Evolutionary conservation across 1,139 yeast genomes (phyloP), one percentile per base, ranked within the genome.

Genomic region (Taphrina sp.): DNA sequence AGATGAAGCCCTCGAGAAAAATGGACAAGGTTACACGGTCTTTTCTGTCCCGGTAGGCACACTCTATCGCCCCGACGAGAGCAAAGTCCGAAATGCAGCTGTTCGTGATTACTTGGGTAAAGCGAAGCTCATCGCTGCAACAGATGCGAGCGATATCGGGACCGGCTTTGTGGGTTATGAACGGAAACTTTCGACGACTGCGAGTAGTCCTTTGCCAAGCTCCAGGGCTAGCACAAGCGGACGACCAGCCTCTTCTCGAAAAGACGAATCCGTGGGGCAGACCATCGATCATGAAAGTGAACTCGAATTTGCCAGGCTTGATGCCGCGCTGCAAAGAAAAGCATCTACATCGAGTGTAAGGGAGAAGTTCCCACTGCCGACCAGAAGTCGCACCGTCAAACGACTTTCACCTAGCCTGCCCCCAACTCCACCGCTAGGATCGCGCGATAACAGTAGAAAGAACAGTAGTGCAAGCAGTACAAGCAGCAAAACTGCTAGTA

Each of bases 1-100:
- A n/a, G 66, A 63, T 23, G 62, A 62, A 56, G 65, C 65, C 2
- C 20, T 59, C 17, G 36, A 29, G 12, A 53, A 54, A 19, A 29
- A 45, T 29, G 61, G 59, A 12, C 41, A 53, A 16, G 58, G 60
- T 12, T 53, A 36, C 31, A 59, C 59, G 14, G 57, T 59, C 14
- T 59, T 59, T 36, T 59, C 61, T 3, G 42, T 59, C 14, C 61
- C 60, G n/a, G 31, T 14, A 16, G 60, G 59, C 16, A 37, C 38
- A 10, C 26, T 59, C 14, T 59, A 53, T 24, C 52, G 61, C 8
- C 61, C 61, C 8, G 37, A 38, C 24, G 60, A 53, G 26, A 17
- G 37, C 16, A 58, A 58, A 36, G 60, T 58, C 17, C 45, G 52
- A 20, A 57, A 57, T 22, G 26, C 47, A 12, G 56, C 51, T 5